These are phyloP conservation scores for Pisolithus marmoratus DNA, from an alignment of 768 basidiomycete species.

Conservation along the genomic window DNA sequence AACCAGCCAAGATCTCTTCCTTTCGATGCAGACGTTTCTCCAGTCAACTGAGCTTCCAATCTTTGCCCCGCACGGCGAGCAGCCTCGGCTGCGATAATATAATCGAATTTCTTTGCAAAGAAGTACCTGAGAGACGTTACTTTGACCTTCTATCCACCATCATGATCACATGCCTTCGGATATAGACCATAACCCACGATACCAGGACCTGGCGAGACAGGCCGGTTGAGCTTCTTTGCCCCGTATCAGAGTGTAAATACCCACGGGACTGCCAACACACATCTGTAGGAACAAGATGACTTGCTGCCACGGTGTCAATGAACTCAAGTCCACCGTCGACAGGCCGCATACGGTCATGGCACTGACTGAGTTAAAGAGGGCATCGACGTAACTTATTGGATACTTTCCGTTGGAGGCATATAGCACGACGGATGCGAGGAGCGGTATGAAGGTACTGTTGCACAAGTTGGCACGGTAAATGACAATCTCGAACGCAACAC, in stretches of 20 bases:
- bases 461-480: background rate
- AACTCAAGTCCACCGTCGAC: slow-evolving; percentile 61
- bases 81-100: slow-evolving; percentile 45
- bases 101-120: slow-evolving; percentile 63
- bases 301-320: slow-evolving; percentile 67
- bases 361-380: slow-evolving; percentile 71
- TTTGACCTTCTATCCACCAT: background rate
- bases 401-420: slow-evolving; percentile 76
- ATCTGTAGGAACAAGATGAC: slow-evolving; percentile 69
- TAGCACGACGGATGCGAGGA: slow-evolving; percentile 74
- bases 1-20: slow-evolving; percentile 15
- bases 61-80: slow-evolving; percentile 20
- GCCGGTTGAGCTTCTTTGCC: background rate
- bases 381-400: slow-evolving; percentile 70
- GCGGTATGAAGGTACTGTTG: slow-evolving; percentile 65
- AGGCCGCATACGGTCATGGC: slow-evolving; percentile 79
- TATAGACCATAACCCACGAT: slow-evolving; percentile 80
- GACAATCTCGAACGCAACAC: slow-evolving; percentile 16
- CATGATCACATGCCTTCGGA: slow-evolving; percentile 50
- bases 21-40: slow-evolving; percentile 15
- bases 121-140: slow-evolving; percentile 44
- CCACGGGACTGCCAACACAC: slow-evolving; percentile 68
- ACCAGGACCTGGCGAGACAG: slow-evolving; percentile 51
- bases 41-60: slow-evolving; percentile 15
- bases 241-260: slow-evolving; percentile 21